A percentile compares a stretch with the other conserved stretches of the same genome.
Evolutionary conservation across 805 yeast species (phyloP).

Genomic region (Grigorovia yakushimaensis): DNA sequence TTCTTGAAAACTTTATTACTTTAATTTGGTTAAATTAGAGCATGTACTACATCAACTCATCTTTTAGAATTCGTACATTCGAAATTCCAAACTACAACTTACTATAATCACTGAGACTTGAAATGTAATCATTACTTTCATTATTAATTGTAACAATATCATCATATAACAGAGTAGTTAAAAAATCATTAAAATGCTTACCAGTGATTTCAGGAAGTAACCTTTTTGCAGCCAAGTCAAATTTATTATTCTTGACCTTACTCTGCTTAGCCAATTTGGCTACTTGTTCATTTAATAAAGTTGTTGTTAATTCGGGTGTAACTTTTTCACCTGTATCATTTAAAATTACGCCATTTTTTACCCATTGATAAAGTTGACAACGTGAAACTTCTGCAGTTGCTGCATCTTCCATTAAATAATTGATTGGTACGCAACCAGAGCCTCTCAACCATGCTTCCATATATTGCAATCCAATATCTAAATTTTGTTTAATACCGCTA

Average conservation of each 20-base stretch:
- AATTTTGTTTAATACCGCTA: slow-evolving; percentile 60
- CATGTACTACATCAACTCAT: too few relatives aligned
- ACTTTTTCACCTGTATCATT: slow-evolving; percentile 50
- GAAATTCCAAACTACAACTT: background rate
- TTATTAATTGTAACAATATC: slow-evolving; percentile 32
- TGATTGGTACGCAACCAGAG: slow-evolving; percentile 77
- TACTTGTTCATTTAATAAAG: slow-evolving; percentile 54
- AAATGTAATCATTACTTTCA: slow-evolving; percentile 2
- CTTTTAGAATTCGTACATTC: too few relatives aligned
- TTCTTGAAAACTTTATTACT: too few relatives aligned
- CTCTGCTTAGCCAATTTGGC: slow-evolving; percentile 38
- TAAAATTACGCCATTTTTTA: slow-evolving; percentile 52
- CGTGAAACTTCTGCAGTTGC: slow-evolving; percentile 85
- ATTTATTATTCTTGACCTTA: slow-evolving; percentile 49
- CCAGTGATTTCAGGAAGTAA: slow-evolving; percentile 67
- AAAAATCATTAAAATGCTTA: slow-evolving; percentile 63
- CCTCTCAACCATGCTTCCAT: slow-evolving; percentile 85
- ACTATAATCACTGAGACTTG: slow-evolving; percentile 2
- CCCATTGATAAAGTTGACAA: slow-evolving; percentile 79
- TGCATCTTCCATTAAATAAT: slow-evolving; percentile 81
- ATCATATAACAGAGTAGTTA: slow-evolving; percentile 68
- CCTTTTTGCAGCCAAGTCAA: slow-evolving; percentile 56
- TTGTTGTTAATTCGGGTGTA: slow-evolving; percentile 49
- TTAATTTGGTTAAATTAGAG: too few relatives aligned
- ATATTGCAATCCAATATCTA: slow-evolving; percentile 67